Evolutionary conservation across 495 filamentous ascomycete species (phyloP), one percentile per base, ranked within the genome.

Genomic region (Bacidia rubella): DNA sequence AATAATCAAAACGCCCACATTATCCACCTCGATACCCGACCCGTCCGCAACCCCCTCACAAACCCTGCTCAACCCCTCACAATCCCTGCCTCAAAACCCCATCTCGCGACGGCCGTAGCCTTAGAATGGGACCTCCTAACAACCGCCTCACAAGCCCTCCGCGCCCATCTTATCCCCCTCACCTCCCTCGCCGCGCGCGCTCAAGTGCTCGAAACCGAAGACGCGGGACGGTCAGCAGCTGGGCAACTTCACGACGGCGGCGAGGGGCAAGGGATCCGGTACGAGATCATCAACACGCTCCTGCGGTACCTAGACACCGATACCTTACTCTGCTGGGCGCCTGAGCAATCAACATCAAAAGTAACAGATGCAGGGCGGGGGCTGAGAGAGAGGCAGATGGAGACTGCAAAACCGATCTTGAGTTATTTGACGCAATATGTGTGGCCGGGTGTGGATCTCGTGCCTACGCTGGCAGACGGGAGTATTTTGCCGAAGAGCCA

Each of bases 301-400:
- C 76, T 97, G 74, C 77, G 84, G 9, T 96, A 97, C 64, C 71
- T 98, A 5, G 80, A 89, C 52, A 98, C 92, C 0, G 92, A 98
- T 65, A 90, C 86, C 0, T 68, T 96, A n/a, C 77, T 98, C 10
- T 98, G 92, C 72, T 90, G 85, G 82, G 87, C 86, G 20, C 84
- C 84, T 2, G 83, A 83, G 57, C 67, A 72, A 24, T 66, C 70
- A 23, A 61, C 62, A 15, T 56, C 68, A 10, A 60, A 65, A 11
- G 63, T 68, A 19, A 29, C 59, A 19, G 66, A 61, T 9, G 51
- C 65, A 12, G 60, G 54, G n/a, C 54, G 61, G 24, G 75, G 70
- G 11, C 71, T 98, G 10, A 71, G 87, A n/a, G 73, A 81, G 11
- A 65, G 79, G n/a, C 92, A 98, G 68, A 69, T 77, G 47, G 68